Percentiles rank a stretch among this genome's conserved stretches.
These are phyloP conservation scores for Heritiera littoralis DNA, from an alignment of 345 rosid species.

Conservation along the genomic window DNA sequence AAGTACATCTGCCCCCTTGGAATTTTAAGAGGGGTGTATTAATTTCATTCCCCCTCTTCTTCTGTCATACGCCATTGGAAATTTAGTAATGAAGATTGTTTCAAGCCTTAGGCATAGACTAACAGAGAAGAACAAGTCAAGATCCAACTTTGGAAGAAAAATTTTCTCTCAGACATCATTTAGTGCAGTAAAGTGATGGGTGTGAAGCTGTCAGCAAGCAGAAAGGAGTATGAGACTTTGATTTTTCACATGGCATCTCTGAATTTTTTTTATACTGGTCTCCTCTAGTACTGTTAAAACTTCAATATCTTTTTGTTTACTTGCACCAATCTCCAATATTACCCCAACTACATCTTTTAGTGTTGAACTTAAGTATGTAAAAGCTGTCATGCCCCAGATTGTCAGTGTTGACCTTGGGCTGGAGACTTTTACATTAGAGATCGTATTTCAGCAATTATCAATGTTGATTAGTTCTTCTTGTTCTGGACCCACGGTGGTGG, in stretches of 20 bases:
- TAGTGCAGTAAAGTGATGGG: conserved; percentile 30
- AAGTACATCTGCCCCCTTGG: not conserved
- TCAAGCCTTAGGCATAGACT: not conserved
- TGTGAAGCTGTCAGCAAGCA: conserved; percentile 20
- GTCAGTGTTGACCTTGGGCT: not conserved
- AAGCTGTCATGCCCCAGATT: not conserved
- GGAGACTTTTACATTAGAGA: not conserved
- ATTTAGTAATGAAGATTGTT: not conserved
- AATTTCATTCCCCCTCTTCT: conserved; percentile 20
- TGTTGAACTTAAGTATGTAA: too few species aligned
- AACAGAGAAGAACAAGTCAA: conserved; percentile 21
- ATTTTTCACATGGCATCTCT: not conserved
- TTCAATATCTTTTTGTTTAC: too few species aligned
- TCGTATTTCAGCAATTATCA: not conserved
- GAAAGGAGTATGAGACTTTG: not conserved
- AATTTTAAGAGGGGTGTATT: conserved; percentile 2
- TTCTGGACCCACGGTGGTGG: conserved; percentile 11
- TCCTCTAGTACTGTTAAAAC: too few species aligned
- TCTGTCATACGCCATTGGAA: not conserved
- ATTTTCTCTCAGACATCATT: conserved; percentile 21
- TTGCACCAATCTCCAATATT: too few species aligned
- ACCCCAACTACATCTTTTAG: too few species aligned
- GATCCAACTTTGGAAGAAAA: conserved; percentile 12
- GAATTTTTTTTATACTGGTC: too few species aligned
- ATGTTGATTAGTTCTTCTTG: not conserved